phyloP scores from a whole-genome alignment of 192 early-diverging fungal species.

The Backusella macrospora region DNA sequence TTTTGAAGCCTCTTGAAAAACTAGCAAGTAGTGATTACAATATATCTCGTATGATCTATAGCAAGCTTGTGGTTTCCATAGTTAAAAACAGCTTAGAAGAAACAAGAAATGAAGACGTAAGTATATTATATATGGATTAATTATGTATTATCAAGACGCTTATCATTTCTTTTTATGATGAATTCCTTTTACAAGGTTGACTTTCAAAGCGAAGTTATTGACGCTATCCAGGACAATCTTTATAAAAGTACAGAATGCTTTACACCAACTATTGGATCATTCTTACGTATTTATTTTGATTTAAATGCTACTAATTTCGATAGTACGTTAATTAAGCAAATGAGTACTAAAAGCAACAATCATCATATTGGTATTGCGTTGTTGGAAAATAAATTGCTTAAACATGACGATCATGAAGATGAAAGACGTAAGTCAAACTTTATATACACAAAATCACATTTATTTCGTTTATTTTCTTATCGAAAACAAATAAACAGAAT shows the following conservation, averaged over 20 bases:
- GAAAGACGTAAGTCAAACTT: neutral
- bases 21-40: slow-evolving; percentile 63
- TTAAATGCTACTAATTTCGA: slow-evolving; percentile 38
- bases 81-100: slow-evolving; percentile 20
- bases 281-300: slow-evolving; percentile 53
- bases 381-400: slow-evolving; percentile 49
- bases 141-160: neutral
- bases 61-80: slow-evolving; percentile 43
- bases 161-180: neutral
- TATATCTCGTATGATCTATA: slow-evolving; percentile 55
- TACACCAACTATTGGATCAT: slow-evolving; percentile 53
- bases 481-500: neutral
- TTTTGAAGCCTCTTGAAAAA: slow-evolving; percentile 66
- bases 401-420: slow-evolving; percentile 30
- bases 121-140: slow-evolving; percentile 32
- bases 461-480: neutral
- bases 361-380: slow-evolving; percentile 56
- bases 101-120: slow-evolving; percentile 32
- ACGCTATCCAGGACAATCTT: slow-evolving; percentile 37
- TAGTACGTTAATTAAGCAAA: slow-evolving; percentile 35
- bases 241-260: slow-evolving; percentile 38
- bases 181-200: neutral
- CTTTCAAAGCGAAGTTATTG: slow-evolving; percentile 37
- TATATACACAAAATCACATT: neutral
- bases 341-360: slow-evolving; percentile 47